phyloP scores from a whole-genome alignment of 2,329 filamentous ascomycete species.

The Cladobotryum mycophilum region DNA sequence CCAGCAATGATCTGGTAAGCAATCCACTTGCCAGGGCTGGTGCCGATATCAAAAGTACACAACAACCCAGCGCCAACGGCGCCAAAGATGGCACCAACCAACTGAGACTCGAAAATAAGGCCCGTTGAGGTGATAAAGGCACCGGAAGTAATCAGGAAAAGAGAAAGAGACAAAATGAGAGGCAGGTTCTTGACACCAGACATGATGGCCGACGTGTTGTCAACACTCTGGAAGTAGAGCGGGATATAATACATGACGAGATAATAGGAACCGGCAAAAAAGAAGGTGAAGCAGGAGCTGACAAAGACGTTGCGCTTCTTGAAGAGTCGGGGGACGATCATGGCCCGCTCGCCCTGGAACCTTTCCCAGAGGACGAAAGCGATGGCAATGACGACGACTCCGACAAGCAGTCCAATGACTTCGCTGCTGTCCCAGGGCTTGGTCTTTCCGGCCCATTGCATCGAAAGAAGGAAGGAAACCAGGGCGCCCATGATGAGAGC shows the following conservation, averaged over 20 bases:
- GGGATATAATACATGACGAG: conserved; percentile 35
- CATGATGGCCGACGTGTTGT: conserved; percentile 25
- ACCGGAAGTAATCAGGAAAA: conserved; percentile 16
- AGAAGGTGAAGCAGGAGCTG: conserved; percentile 28
- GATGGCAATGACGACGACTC: conserved; percentile 22
- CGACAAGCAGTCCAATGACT: conserved; percentile 33
- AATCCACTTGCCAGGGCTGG: conserved; percentile 15
- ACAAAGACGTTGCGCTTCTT: conserved; percentile 26
- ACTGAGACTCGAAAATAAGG: conserved; percentile 33
- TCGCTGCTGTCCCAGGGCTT: conserved; percentile 30
- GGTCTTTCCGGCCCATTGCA: conserved; percentile 38
- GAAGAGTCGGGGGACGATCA: conserved; percentile 28
- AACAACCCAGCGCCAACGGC: conserved; percentile 34
- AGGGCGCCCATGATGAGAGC: conserved; percentile 24
- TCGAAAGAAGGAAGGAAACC: conserved; percentile 39
- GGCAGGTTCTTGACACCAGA: conserved; percentile 36
- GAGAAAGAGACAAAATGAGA: conserved; percentile 21
- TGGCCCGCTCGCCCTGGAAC: conserved; percentile 34
- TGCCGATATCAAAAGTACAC: conserved; percentile 25
- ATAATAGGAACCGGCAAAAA: conserved; percentile 31
- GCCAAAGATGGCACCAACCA: conserved; percentile 24
- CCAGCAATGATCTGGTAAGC: conserved; percentile 34
- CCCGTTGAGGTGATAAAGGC: conserved; percentile 23
- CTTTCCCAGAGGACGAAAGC: conserved; percentile 28
- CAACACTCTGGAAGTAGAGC: conserved; percentile 33